phyloP scores from a whole-genome alignment of 169 alveolate species.

The Cyclospora cayetanensis region DNA sequence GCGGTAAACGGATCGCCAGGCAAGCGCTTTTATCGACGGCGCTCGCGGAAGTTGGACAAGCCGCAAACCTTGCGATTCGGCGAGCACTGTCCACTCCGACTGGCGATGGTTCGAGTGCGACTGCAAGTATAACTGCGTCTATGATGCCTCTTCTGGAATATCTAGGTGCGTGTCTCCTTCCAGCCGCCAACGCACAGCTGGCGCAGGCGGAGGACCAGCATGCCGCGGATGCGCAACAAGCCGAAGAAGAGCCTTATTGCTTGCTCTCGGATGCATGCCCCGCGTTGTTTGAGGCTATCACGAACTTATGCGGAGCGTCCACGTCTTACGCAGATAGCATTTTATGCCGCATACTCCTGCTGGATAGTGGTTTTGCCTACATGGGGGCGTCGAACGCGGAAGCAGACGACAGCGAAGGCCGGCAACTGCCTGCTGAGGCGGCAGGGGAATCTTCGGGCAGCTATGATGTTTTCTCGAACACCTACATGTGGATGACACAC shows the following conservation, averaged over 20 bases:
- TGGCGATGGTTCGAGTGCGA: background rate
- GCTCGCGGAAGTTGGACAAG: background rate
- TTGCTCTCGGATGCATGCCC: conserved; percentile 50
- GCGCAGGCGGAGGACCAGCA: background rate
- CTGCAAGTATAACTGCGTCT: background rate
- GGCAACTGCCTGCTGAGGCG: background rate
- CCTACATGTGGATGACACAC: conserved; percentile 29
- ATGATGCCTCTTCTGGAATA: conserved; percentile 38
- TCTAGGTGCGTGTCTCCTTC: conserved; percentile 28
- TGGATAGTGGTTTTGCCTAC: conserved; percentile 3
- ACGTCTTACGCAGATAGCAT: conserved; percentile 40
- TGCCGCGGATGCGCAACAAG: background rate
- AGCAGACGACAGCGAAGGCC: background rate
- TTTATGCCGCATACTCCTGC: conserved; percentile 7
- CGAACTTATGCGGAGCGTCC: conserved; percentile 27
- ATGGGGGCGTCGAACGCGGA: background rate
- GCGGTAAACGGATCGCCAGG: background rate
- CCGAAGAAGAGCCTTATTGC: background rate
- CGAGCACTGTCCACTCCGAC: background rate
- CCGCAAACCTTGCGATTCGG: background rate
- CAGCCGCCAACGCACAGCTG: conserved; percentile 47
- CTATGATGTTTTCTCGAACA: conserved; percentile 15
- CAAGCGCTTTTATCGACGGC: conserved; percentile 11
- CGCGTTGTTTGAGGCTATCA: conserved; percentile 32
- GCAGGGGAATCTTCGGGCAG: background rate